Percentiles rank a stretch among this genome's conserved stretches.
Evolutionary conservation across 2,329 filamentous ascomycete genomes (phyloP).

Genomic region (Tolypocladium paradoxum): DNA sequence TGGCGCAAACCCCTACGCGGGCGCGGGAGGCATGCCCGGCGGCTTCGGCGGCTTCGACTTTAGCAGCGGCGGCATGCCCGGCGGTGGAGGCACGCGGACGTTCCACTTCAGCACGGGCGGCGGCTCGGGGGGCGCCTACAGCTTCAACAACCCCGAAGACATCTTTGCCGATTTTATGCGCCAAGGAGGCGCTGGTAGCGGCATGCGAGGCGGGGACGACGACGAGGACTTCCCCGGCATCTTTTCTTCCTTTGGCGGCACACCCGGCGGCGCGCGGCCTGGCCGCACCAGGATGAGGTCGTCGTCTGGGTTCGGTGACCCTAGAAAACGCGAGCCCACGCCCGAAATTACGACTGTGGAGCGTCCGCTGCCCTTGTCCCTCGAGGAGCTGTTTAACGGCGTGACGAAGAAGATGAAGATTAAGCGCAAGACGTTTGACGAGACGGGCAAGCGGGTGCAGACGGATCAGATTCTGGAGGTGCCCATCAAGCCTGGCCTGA

Average conservation of each 20-base stretch:
- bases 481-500: constrained; percentile 88
- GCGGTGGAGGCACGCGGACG: constrained; percentile 37
- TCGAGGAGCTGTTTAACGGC: constrained; percentile 84
- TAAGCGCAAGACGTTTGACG: constrained; percentile 90
- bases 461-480: constrained; percentile 90
- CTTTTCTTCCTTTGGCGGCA: constrained; percentile 39
- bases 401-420: constrained; percentile 97
- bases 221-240: constrained; percentile 42
- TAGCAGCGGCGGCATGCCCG: constrained; percentile 30
- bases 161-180: constrained; percentile 82
- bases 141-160: constrained; percentile 70
- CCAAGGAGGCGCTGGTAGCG: constrained; percentile 27
- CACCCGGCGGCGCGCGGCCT: constrained; percentile 15
- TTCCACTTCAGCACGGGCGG: constrained; percentile 54
- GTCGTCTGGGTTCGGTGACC: constrained; percentile 24
- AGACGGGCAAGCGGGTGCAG: constrained; percentile 70
- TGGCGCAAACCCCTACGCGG: constrained; percentile 50
- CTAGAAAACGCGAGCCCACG: constrained; percentile 31
- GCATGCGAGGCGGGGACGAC: constrained; percentile 13
- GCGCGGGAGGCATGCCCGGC: constrained; percentile 43
- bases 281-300: constrained; percentile 33
- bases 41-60: constrained; percentile 45
- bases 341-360: constrained; percentile 89
- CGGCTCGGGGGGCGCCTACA: constrained; percentile 54
- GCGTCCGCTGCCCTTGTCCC: constrained; percentile 63